These are phyloP conservation scores for Fusarium nanum DNA, from an alignment of 2,329 filamentous ascomycete genomes.

Conservation along the genomic window DNA sequence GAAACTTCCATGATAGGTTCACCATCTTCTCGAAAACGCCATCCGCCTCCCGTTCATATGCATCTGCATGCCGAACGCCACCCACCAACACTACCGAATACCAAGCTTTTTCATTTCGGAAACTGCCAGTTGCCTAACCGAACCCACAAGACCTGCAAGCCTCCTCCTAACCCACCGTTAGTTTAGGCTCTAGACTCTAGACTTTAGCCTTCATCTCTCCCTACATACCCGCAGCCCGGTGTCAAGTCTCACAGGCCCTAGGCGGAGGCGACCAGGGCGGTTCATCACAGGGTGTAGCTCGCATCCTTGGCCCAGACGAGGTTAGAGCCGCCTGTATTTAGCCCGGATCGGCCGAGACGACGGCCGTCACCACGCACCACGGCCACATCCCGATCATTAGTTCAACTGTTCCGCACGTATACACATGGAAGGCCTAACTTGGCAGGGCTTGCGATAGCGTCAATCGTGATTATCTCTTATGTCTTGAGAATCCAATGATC, in stretches of 20 bases:
- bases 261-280: not conserved
- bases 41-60: constrained; percentile 1
- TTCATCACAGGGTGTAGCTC: constrained; percentile 6
- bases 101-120: constrained; percentile 35
- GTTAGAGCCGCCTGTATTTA: constrained; percentile 6
- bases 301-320: constrained; percentile 10
- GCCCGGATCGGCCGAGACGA: not conserved
- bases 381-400: not conserved
- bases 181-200: not conserved
- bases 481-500: not conserved
- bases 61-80: constrained; percentile 21
- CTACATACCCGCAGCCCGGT: not conserved
- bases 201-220: not conserved
- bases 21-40: constrained; percentile 23
- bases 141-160: not conserved
- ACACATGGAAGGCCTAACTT: not conserved
- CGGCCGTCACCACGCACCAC: not conserved
- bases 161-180: not conserved
- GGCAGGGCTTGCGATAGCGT: constrained; percentile 12
- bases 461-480: not conserved
- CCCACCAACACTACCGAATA: constrained; percentile 29
- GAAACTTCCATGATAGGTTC: constrained; percentile 26
- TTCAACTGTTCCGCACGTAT: not conserved
- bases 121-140: constrained; percentile 18
- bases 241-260: not conserved